Evolutionary conservation across 2,329 filamentous ascomycete species (phyloP).

Genomic region (Rutstroemia sp.): DNA sequence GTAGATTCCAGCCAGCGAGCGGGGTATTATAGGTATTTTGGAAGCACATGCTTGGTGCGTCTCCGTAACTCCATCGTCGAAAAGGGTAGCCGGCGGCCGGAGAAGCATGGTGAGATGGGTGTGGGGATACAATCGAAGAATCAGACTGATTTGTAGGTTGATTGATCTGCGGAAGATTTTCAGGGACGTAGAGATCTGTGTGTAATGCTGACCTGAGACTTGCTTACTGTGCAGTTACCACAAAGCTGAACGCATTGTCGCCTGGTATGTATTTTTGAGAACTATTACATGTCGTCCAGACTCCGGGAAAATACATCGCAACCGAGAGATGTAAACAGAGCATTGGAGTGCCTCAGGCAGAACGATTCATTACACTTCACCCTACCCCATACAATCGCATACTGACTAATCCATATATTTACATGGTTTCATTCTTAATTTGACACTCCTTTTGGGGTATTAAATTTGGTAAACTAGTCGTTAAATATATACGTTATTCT

Average conservation of each 20-base stretch:
- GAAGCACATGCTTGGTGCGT: neutral
- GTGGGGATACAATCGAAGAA: neutral
- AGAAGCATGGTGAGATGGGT: neutral
- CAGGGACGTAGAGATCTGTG: neutral
- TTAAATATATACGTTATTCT: no score
- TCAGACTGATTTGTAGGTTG: neutral
- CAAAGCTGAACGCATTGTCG: no score
- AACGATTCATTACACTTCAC: neutral
- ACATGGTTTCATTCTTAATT: neutral
- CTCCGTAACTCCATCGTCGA: slow-evolving; percentile 6
- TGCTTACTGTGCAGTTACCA: neutral
- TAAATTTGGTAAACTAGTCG: no score
- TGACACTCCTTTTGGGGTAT: no score
- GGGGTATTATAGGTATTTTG: slow-evolving; percentile 7
- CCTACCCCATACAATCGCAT: neutral
- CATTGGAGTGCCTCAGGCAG: neutral
- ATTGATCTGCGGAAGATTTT: neutral
- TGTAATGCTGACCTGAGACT: neutral
- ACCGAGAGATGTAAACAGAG: neutral
- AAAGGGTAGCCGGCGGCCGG: neutral
- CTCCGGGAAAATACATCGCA: neutral
- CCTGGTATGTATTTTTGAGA: no score
- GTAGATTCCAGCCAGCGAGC: neutral
- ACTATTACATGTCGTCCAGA: no score
- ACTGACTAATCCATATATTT: neutral